These are phyloP conservation scores for Calycina marina DNA, from an alignment of 2,329 filamentous ascomycete species.

Conservation along the genomic window DNA sequence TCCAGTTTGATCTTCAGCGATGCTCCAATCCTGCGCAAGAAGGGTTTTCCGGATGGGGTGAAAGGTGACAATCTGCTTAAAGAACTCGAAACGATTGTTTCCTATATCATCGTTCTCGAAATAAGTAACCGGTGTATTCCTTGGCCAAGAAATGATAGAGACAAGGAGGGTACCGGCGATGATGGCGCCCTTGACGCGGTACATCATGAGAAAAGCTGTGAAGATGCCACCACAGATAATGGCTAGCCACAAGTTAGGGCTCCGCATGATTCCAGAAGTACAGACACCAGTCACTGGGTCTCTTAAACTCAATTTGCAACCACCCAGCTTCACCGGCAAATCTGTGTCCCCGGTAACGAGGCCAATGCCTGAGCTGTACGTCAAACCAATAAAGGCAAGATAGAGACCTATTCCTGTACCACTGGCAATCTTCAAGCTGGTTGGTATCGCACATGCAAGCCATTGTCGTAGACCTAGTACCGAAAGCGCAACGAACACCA, in stretches of 20 bases:
- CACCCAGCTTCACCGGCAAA: slow-evolving; percentile 62
- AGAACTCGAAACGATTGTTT: slow-evolving; percentile 64
- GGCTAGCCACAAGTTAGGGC: slow-evolving; percentile 72
- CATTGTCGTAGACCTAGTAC: slow-evolving; percentile 73
- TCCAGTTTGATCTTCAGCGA: slow-evolving; percentile 45
- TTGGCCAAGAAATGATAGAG: slow-evolving; percentile 79
- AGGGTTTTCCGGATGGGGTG: slow-evolving; percentile 59
- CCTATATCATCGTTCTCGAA: slow-evolving; percentile 62
- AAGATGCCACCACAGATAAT: slow-evolving; percentile 77
- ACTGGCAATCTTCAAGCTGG: slow-evolving; percentile 75
- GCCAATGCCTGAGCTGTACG: slow-evolving; percentile 72
- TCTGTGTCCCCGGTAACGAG: slow-evolving; percentile 52
- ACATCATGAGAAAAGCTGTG: slow-evolving; percentile 70
- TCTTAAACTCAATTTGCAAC: slow-evolving; percentile 22
- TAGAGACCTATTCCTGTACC: slow-evolving; percentile 79
- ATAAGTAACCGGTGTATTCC: slow-evolving; percentile 60
- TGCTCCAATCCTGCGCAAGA: slow-evolving; percentile 59
- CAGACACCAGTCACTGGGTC: slow-evolving; percentile 38
- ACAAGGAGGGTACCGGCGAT: slow-evolving; percentile 73
- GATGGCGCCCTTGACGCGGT: slow-evolving; percentile 75
- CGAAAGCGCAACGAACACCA: slow-evolving; percentile 69
- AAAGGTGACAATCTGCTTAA: slow-evolving; percentile 77
- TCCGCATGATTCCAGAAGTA: slow-evolving; percentile 61
- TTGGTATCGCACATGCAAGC: slow-evolving; percentile 71
- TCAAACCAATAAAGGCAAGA: slow-evolving; percentile 52